Evolutionary conservation across 2,329 filamentous ascomycete species (phyloP), one percentile per base, ranked within the genome.

Genomic region (Penicillium nordicum): DNA sequence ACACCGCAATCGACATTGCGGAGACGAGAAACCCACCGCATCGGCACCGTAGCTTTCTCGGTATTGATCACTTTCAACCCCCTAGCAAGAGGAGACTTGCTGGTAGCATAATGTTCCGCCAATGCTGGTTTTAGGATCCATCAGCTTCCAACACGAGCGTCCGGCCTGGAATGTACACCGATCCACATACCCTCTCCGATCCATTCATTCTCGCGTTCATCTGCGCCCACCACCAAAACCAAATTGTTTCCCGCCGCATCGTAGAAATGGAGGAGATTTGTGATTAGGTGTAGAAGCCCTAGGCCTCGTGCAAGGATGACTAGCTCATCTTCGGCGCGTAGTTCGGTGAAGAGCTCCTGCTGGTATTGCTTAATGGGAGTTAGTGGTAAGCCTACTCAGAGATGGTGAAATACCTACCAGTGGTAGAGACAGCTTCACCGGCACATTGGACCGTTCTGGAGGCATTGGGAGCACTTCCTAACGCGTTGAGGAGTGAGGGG

Each of bases 221-320:
- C 89, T 36, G 94, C 92, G 10, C 92, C 92, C 41, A 97, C 86
- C 21, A 99, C 78, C 43, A 99, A 80, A 47, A 99, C 87, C 53
- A 99, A 79, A 69, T 96, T 97, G 76, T 94, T 95, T 14, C 94
- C 94, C 4, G 91, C 91, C 1, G 92, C 92, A 82, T 99, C 94
- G 76, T 97, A 97, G 21, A 92, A 92, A 75, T 99, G 94, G 29
- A 99, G 84, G 38, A 99, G 84, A 72, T 97, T 99, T n/a, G 91
- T 95, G 69, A 97, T 84, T 55, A 99, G 84, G 64, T 92, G 90
- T 72, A 97, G 84, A 44, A 97, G 86, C 66, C 94, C 94, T 46
- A 99, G 87, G 65, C 94, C 94, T 51, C 91, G 89, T 41, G 93
- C 94, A 53, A 97, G 84, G 53, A 99, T 82, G 67, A 97, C 88